Evolutionary conservation across 2,329 filamentous ascomycete genomes (phyloP).

Genomic region (Ophiocordyceps robertsii): DNA sequence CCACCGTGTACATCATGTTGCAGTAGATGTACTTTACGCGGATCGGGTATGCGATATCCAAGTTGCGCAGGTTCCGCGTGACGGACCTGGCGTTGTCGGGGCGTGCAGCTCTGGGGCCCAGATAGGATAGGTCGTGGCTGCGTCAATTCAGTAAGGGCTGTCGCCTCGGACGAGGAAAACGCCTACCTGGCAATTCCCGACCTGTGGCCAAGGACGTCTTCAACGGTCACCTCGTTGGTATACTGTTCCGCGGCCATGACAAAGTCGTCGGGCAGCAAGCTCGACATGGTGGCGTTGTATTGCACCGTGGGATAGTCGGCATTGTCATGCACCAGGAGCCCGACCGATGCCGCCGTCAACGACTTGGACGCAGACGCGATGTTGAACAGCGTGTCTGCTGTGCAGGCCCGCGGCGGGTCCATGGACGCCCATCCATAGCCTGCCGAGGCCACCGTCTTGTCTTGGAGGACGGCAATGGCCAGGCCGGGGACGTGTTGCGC

Average conservation of each 20-base stretch:
- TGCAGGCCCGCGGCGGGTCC: constrained; percentile 6
- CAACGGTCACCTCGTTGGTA: no score
- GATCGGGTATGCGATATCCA: constrained; percentile 8
- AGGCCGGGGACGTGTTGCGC: constrained; percentile 11
- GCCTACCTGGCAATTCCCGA: neutral
- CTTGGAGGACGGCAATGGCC: constrained; percentile 9
- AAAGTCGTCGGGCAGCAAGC: constrained; percentile 12
- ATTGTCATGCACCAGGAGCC: constrained; percentile 9
- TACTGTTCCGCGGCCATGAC: no score
- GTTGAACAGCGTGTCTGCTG: constrained; percentile 13
- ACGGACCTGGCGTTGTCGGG: constrained; percentile 11
- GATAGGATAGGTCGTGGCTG: constrained; percentile 12
- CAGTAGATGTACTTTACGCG: constrained; percentile 12
- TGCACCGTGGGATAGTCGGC: constrained; percentile 8
- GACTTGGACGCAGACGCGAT: constrained; percentile 14
- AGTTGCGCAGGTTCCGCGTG: constrained; percentile 13
- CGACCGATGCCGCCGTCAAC: constrained; percentile 12
- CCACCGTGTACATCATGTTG: constrained; percentile 16
- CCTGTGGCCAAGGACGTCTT: no score
- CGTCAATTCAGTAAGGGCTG: neutral
- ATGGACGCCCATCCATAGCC: constrained; percentile 10
- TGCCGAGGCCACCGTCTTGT: constrained; percentile 6
- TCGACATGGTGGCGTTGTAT: constrained; percentile 11
- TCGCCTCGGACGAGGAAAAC: constrained; percentile 1
- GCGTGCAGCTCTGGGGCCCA: constrained; percentile 5